Conservation (phyloP, 1,284 basidiomycete genomes). For the Tremellales sp. region DNA sequence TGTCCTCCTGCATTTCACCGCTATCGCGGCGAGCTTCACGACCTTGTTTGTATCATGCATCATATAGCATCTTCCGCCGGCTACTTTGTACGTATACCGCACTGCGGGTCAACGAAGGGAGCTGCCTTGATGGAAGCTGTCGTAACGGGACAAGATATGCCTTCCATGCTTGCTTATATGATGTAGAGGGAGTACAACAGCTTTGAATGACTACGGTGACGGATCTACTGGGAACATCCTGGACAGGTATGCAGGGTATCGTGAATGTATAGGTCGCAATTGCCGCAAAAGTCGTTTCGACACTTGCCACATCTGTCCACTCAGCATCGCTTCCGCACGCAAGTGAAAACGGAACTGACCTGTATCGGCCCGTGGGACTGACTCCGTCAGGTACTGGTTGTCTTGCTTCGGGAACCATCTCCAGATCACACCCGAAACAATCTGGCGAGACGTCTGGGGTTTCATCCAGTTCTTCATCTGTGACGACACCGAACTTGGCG, state of each 20-base stretch:
- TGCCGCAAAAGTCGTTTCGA: conserved; percentile 58
- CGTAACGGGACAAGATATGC: no score
- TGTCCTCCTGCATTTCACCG: background rate
- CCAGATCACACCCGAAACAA: conserved; percentile 69
- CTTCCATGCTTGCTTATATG: no score
- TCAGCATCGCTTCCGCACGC: background rate
- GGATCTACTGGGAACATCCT: conserved; percentile 42
- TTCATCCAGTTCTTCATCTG: conserved; percentile 43
- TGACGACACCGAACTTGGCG: conserved; percentile 24
- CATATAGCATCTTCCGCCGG: no score
- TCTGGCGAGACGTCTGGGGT: conserved; percentile 20
- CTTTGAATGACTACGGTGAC: no score
- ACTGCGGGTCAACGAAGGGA: no score
- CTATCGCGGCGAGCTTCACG: no score
- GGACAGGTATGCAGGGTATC: conserved; percentile 71
- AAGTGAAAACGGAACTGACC: conserved; percentile 47
- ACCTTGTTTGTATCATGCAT: background rate
- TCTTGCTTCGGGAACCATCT: conserved; percentile 54
- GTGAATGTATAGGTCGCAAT: conserved; percentile 71
- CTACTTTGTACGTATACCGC: no score
- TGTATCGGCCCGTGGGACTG: conserved; percentile 72
- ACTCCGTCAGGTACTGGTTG: conserved; percentile 55
- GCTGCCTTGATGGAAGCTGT: no score
- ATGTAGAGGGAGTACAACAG: no score
- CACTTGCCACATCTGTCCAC: conserved; percentile 39